Evolutionary conservation across 2,329 filamentous ascomycete genomes (phyloP), one percentile per base, ranked within the genome.

Genomic region (Alternaria sp.): DNA sequence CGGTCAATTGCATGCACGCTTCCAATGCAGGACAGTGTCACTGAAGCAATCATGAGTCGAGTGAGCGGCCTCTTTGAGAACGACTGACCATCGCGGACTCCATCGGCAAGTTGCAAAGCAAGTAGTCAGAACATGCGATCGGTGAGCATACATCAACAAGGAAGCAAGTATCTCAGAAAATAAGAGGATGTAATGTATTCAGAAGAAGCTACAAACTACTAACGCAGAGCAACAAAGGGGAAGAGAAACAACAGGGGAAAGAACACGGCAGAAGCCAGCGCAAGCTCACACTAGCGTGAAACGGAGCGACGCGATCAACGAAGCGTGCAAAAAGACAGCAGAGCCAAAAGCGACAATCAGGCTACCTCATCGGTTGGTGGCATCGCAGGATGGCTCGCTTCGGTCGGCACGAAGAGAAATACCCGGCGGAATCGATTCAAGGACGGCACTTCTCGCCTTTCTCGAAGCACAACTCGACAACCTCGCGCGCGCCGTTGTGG

Each of bases 391-490:
- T 28, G 12, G 8, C 32, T 32, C 25, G 13, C 25, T 21, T 21
- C 23, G 10, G 23, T n/a, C 15, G 21, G 15, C 10, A 40, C 15
- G 25, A 46, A 30, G 54, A 26, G 13, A 32, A 9, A 23, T 44
- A 17, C 12, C 36, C 23, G 12, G 30, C 21, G 36, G n/a, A 44
- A 17, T 44, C 25, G 17, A 5, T 28, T 56, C 40, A 56, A 26
- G 54, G 36, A 46, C 17, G 36, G 25, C 57, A 60, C 49, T 55
- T 55, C 50, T 63, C 50, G 23, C 56, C 57, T 45, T 45, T 63
- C 61, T 63, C 61, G 46, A 56, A 63, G 23, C 61, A 63, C 56
- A 63, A 26, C 45, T 63, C 61, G 21, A 63, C 25, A 26, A 62
- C 17, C 40, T 59, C 45, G 40, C 50, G 50, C 8, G 44, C 49